These are phyloP conservation scores for Chalciporus pseudorubinellus DNA, from an alignment of 768 basidiomycete genomes.

Conservation along the genomic window DNA sequence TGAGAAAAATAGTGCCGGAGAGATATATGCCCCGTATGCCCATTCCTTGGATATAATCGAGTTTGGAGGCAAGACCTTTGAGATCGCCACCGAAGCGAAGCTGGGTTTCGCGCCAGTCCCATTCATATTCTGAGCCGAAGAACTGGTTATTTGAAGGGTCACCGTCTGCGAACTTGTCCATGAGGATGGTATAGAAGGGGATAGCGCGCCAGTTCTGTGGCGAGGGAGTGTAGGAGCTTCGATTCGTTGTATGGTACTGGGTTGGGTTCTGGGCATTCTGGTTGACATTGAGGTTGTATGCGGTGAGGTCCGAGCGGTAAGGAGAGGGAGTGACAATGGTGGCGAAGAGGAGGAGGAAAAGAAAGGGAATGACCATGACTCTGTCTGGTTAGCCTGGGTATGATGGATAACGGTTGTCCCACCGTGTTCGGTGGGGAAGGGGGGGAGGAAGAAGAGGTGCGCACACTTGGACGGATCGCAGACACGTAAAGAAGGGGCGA, in stretches of 20 bases:
- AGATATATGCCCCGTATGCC: slow-evolving; percentile 83
- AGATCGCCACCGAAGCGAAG: slow-evolving; percentile 89
- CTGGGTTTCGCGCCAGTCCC: slow-evolving; percentile 86
- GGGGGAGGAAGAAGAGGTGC: background rate
- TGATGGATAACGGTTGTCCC: background rate
- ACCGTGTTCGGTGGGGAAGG: background rate
- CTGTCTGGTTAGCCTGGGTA: background rate
- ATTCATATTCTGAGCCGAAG: slow-evolving; percentile 76
- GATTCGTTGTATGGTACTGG: slow-evolving; percentile 63
- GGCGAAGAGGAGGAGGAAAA: slow-evolving; percentile 27
- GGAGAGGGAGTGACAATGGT: slow-evolving; percentile 55
- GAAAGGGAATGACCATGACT: slow-evolving; percentile 41
- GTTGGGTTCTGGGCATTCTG: slow-evolving; percentile 63
- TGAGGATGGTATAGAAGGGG: slow-evolving; percentile 75
- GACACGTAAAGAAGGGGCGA: background rate
- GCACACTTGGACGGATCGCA: background rate
- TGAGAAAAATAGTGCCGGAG: slow-evolving; percentile 88
- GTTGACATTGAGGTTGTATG: slow-evolving; percentile 81
- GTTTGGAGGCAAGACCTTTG: slow-evolving; percentile 64
- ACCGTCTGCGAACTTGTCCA: slow-evolving; percentile 95
- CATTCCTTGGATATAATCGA: slow-evolving; percentile 92
- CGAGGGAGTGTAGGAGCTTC: slow-evolving; percentile 72
- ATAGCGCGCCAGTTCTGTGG: slow-evolving; percentile 84
- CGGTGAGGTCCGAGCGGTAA: slow-evolving; percentile 60
- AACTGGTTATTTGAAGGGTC: slow-evolving; percentile 91